Evolutionary conservation across 73 alveolate species (phyloP).

Genomic region (Stentor coeruleus): DNA sequence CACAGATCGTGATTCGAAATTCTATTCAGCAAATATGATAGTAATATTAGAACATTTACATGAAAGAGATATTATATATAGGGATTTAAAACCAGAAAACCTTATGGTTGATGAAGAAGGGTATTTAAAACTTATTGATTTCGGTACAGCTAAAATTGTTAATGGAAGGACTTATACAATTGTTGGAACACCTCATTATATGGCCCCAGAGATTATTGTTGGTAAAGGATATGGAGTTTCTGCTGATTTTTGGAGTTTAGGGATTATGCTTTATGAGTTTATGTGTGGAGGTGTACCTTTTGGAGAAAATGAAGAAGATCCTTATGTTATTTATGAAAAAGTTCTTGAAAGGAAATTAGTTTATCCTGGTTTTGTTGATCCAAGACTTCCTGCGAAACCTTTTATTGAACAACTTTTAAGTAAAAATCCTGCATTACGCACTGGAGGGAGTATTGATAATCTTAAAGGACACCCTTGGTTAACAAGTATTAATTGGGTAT

Average conservation of each 20-base stretch:
- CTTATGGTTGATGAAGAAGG: slow-evolving; percentile 80
- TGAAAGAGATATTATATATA: slow-evolving; percentile 48
- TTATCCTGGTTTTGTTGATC: slow-evolving; percentile 20
- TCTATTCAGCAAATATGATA: slow-evolving; percentile 36
- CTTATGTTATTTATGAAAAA: slow-evolving; percentile 27
- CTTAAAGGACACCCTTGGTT: slow-evolving; percentile 16
- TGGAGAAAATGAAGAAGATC: slow-evolving; percentile 32
- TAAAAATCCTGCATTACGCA: slow-evolving; percentile 19
- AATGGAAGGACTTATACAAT: slow-evolving; percentile 46
- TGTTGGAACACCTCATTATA: slow-evolving; percentile 64
- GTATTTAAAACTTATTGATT: slow-evolving; percentile 68
- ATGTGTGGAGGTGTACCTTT: slow-evolving; percentile 46
- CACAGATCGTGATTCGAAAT: slow-evolving; percentile 37
- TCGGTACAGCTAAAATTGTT: slow-evolving; percentile 67
- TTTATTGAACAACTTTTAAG: slow-evolving; percentile 15
- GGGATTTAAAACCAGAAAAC: slow-evolving; percentile 81
- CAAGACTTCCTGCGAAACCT: slow-evolving; percentile 4
- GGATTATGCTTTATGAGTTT: slow-evolving; percentile 51
- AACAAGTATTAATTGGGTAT: slow-evolving; percentile 27
- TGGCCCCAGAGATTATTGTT: slow-evolving; percentile 58
- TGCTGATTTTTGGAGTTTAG: slow-evolving; percentile 57
- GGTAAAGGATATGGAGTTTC: slow-evolving; percentile 60
- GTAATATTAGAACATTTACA: slow-evolving; percentile 64
- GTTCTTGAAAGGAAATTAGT: slow-evolving; percentile 6
- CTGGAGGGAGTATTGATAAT: slow-evolving; percentile 13